These are phyloP conservation scores for Cladosporium cucumerinum DNA, from an alignment of 2,329 filamentous ascomycete genomes.

Conservation along the genomic window DNA sequence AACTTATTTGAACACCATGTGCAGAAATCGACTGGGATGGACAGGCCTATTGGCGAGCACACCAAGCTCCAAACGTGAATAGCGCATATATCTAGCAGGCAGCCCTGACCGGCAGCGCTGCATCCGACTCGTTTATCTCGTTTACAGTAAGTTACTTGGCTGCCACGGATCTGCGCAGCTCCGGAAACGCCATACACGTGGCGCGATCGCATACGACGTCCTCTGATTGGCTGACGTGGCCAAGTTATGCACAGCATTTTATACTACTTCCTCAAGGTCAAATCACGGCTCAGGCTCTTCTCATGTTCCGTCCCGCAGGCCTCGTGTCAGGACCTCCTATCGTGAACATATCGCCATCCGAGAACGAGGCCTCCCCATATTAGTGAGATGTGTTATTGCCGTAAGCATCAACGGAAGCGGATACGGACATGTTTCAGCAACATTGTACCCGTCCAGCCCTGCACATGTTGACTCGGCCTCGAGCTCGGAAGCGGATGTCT, in stretches of 20 bases:
- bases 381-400: background rate
- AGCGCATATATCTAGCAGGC: background rate
- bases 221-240: background rate
- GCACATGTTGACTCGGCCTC: background rate
- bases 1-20: constrained; percentile 12
- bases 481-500: background rate
- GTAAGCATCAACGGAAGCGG: background rate
- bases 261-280: background rate
- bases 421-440: background rate
- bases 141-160: constrained; percentile 9
- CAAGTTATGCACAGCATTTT: background rate
- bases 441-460: background rate
- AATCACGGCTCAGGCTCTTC: constrained; percentile 10
- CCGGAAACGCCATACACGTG: constrained; percentile 1
- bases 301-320: constrained; percentile 11
- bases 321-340: background rate
- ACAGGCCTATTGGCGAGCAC: background rate
- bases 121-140: constrained; percentile 16
- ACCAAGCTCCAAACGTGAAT: constrained; percentile 8
- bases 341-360: background rate
- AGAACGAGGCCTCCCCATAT: background rate
- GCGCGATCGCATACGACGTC: background rate
- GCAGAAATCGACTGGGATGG: constrained; percentile 5
- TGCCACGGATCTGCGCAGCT: background rate
- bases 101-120: constrained; percentile 2